Percentiles rank a stretch among this genome's conserved stretches.
These are phyloP conservation scores for Sclerospora graminicola DNA, from an alignment of 352 stramenopile species.

Conservation along the genomic window DNA sequence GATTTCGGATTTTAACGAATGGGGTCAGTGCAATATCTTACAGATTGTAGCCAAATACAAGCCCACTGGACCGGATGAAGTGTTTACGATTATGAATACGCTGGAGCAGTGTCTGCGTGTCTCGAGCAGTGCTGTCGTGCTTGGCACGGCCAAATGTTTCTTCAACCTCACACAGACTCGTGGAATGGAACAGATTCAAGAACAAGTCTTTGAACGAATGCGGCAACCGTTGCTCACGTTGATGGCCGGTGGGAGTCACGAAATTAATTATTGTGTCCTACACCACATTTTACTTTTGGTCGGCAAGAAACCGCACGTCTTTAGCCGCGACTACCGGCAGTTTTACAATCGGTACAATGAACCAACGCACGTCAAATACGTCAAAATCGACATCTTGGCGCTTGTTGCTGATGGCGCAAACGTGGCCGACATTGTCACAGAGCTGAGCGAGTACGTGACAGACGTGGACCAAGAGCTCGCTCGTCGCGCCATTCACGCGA, in stretches of 20 bases:
- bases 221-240: slow-evolving; percentile 96
- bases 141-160: slow-evolving; percentile 96
- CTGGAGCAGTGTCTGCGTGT: slow-evolving; percentile 92
- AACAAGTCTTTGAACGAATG: slow-evolving; percentile 86
- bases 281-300: slow-evolving; percentile 96
- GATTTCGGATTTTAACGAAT: slow-evolving; percentile 99
- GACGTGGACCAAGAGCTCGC: slow-evolving; percentile 91
- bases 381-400: slow-evolving; percentile 96
- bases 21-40: slow-evolving; percentile 95
- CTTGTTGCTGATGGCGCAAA: slow-evolving; percentile 90
- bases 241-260: slow-evolving; percentile 89
- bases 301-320: slow-evolving; percentile 90
- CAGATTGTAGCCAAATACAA: slow-evolving; percentile 92
- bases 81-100: slow-evolving; percentile 98
- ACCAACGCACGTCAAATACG: slow-evolving; percentile 95
- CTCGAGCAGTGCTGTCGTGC: slow-evolving; percentile 92
- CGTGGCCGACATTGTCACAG: slow-evolving; percentile 93
- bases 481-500: slow-evolving; percentile 87
- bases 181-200: slow-evolving; percentile 82
- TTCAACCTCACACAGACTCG: slow-evolving; percentile 88
- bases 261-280: slow-evolving; percentile 93
- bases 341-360: slow-evolving; percentile 98
- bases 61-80: slow-evolving; percentile 90
- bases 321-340: slow-evolving; percentile 96
- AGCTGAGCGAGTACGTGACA: slow-evolving; percentile 96